A percentile compares a stretch with the other conserved stretches of the same genome.
These are phyloP conservation scores for Trypanosoma cruzi DNA, from an alignment of 208 protist genomes.

Conservation along the genomic window DNA sequence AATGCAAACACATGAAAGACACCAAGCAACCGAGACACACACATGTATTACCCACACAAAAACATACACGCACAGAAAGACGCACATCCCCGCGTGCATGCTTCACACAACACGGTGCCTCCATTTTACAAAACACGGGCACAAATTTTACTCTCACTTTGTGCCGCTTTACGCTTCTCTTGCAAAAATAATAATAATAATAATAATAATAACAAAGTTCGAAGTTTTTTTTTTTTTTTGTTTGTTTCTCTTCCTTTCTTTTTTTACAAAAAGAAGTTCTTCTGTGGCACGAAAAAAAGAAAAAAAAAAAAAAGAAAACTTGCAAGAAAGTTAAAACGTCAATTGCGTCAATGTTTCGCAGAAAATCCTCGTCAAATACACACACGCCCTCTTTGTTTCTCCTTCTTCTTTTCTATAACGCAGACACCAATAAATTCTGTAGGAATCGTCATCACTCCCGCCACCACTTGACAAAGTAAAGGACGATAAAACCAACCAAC, in stretches of 20 bases:
- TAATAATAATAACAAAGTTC: too few relatives aligned
- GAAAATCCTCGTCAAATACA: not conserved
- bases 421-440: not conserved
- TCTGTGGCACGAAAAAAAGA: not conserved
- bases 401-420: not conserved
- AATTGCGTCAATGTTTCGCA: not conserved
- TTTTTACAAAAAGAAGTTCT: slow-evolving; percentile 6
- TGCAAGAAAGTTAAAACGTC: not conserved
- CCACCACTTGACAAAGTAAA: too few relatives aligned
- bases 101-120: not conserved
- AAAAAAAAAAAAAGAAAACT: not conserved
- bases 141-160: too few relatives aligned
- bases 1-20: not conserved
- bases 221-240: not conserved
- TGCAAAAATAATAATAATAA: too few relatives aligned
- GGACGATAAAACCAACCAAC: too few relatives aligned
- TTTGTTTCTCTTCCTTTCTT: not conserved
- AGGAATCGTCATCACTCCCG: not conserved
- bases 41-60: not conserved
- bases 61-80: not conserved
- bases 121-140: not conserved
- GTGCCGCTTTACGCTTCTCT: too few relatives aligned
- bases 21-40: not conserved
- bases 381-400: slow-evolving; percentile 1
- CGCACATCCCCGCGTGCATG: not conserved